Evolutionary conservation across 2,329 filamentous ascomycete species (phyloP).

Genomic region (Gremmenia infestans): DNA sequence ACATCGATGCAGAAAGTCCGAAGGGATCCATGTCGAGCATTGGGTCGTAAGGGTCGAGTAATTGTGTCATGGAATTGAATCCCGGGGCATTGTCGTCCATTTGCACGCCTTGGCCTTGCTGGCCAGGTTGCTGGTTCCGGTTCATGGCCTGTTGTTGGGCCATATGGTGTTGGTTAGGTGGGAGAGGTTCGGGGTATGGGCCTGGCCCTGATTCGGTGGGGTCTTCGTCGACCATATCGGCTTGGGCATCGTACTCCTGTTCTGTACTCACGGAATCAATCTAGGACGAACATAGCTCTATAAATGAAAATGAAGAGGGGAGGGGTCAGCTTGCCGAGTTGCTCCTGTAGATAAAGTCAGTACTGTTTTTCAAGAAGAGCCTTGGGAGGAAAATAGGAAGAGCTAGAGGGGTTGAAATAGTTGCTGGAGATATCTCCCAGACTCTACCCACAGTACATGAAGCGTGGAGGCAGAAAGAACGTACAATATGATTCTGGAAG

Average conservation of each 20-base stretch:
- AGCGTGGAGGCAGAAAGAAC: neutral
- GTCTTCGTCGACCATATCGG: conserved; percentile 83
- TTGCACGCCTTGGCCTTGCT: conserved; percentile 38
- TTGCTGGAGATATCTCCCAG: too few species aligned
- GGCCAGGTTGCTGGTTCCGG: conserved; percentile 29
- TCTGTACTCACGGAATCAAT: conserved; percentile 67
- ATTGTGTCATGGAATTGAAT: conserved; percentile 35
- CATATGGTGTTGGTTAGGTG: conserved; percentile 28
- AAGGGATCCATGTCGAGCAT: conserved; percentile 92
- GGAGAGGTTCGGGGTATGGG: conserved; percentile 57
- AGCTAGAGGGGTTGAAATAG: too few species aligned
- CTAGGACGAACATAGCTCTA: conserved; percentile 63
- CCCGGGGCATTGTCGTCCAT: conserved; percentile 36
- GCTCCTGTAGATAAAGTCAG: conserved; percentile 57
- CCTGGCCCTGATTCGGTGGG: conserved; percentile 64
- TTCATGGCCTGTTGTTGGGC: conserved; percentile 30
- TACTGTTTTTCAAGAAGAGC: neutral
- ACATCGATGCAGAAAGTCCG: conserved; percentile 85
- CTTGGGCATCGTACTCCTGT: conserved; percentile 92
- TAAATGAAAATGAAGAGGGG: conserved; percentile 42
- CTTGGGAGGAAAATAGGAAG: neutral
- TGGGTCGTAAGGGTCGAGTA: conserved; percentile 72
- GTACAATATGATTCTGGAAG: conserved; percentile 70
- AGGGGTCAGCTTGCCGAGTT: conserved; percentile 78
- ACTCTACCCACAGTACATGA: too few species aligned